Percentiles rank a stretch among this genome's conserved stretches.
These are phyloP conservation scores for Psidium friedrichsthalianum DNA, from an alignment of 345 rosid species.

Conservation along the genomic window DNA sequence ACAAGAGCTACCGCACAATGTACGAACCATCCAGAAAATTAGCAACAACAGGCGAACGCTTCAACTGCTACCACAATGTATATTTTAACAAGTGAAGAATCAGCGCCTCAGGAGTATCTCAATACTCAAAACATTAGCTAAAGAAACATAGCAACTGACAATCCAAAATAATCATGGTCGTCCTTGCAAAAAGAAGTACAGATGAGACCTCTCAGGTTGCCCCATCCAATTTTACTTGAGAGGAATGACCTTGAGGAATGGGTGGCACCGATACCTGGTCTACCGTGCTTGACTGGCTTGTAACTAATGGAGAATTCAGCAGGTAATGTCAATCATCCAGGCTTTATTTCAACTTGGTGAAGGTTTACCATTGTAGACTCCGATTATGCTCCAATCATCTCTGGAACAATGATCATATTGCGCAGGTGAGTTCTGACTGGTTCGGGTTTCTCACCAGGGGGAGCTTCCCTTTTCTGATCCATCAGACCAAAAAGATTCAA, in stretches of 20 bases:
- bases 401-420: conserved; percentile 91
- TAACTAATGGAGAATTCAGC: conserved; percentile 80
- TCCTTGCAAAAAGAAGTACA: neutral
- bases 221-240: conserved; percentile 44
- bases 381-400: conserved; percentile 96
- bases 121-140: neutral
- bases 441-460: conserved; percentile 93
- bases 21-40: neutral
- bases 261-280: conserved; percentile 97
- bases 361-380: conserved; percentile 93
- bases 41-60: neutral
- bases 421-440: conserved; percentile 84
- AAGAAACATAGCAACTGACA: neutral
- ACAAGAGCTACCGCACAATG: neutral
- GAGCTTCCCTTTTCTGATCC: conserved; percentile 84
- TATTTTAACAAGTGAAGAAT: neutral
- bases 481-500: neutral
- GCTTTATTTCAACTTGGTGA: conserved; percentile 93
- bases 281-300: conserved; percentile 97
- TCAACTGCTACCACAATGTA: neutral
- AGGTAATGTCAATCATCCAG: conserved; percentile 84
- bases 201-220: neutral
- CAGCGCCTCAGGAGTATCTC: neutral
- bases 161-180: neutral
- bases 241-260: conserved; percentile 96